Evolutionary conservation across 1,139 yeast genomes (phyloP), one percentile per base, ranked within the genome.

Genomic region (Diutina ranongensis): DNA sequence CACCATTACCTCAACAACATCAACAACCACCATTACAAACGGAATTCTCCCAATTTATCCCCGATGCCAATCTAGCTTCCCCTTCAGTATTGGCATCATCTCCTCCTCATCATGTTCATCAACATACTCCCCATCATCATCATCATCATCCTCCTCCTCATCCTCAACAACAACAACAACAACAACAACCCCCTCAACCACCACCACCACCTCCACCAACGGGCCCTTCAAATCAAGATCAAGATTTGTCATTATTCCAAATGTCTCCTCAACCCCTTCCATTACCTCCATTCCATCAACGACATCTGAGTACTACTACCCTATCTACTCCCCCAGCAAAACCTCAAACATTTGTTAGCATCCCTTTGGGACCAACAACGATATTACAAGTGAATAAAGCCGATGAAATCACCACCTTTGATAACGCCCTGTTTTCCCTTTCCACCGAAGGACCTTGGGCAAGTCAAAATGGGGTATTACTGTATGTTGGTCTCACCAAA

Each of bases 391-490:
- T 71, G 22, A 59, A 63, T 46, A 65, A 69, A 2, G 53, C 59
- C 38, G 75, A 71, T 52, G 54, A 62, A 9, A 61, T 71, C 48
- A 58, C 58, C 20, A 55, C 63, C 1, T 68, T 68, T 49, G 50
- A 64, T n/a, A 59, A 63, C 50, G 71, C 75, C 2, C 62, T 66
- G 46, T 60, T 54, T 49, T 62, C 74, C 0, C 53, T 70, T 21
- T 57, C 60, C 47, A 57, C 65, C 5, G 74, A 69, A 46, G 74
- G 74, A 2, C 59, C 63, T 1, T 52, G 53, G 38, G 62, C 72
- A 63, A 73, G 68, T 49, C 64, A 61, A 41, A 72, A 68, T 46
- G 76, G 76, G 1, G 57, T 62, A n/a, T 51, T 70, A 25, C 65
- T 73, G 2, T 70, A 67, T 48, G 60, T 68, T 41, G 75, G 74